Evolutionary conservation across 371 early-diverging fungal species (phyloP).

Genomic region (Syncephalastrum monosporum): DNA sequence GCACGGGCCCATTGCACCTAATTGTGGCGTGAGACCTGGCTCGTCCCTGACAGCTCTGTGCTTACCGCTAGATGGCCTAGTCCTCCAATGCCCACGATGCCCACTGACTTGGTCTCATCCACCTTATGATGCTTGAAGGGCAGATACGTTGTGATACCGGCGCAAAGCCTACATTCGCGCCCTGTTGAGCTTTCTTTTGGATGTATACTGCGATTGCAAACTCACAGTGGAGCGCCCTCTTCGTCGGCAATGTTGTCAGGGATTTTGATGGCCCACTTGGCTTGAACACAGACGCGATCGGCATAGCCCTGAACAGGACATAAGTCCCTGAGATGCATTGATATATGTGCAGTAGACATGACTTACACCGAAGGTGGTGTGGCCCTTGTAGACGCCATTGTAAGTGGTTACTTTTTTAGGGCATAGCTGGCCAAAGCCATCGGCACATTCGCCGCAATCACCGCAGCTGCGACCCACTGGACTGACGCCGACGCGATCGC

Average conservation of each 20-base stretch:
- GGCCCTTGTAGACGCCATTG: constrained; percentile 38
- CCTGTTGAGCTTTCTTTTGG: not conserved
- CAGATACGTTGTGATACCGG: constrained; percentile 65
- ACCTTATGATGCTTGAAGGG: constrained; percentile 53
- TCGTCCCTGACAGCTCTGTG: not conserved
- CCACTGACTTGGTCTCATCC: constrained; percentile 53
- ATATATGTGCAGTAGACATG: not conserved
- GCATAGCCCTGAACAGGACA: constrained; percentile 29
- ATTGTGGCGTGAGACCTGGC: not conserved
- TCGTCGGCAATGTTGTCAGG: constrained; percentile 46
- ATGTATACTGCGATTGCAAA: constrained; percentile 1
- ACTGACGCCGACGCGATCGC: constrained; percentile 75
- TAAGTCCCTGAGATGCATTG: not conserved
- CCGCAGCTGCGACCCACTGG: constrained; percentile 49
- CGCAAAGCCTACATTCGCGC: constrained; percentile 51
- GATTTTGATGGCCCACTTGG: constrained; percentile 50
- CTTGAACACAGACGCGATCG: constrained; percentile 40
- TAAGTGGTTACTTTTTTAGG: constrained; percentile 42
- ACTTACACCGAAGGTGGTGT: constrained; percentile 48
- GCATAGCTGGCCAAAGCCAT: constrained; percentile 38
- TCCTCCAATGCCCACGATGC: constrained; percentile 75
- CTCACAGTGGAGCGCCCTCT: constrained; percentile 47
- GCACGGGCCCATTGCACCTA: constrained; percentile 61
- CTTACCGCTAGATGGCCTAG: constrained; percentile 67
- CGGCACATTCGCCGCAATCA: constrained; percentile 37